phyloP scores from a whole-genome alignment of 2,329 filamentous ascomycete genomes.

The Cryphonectria parasitica region DNA sequence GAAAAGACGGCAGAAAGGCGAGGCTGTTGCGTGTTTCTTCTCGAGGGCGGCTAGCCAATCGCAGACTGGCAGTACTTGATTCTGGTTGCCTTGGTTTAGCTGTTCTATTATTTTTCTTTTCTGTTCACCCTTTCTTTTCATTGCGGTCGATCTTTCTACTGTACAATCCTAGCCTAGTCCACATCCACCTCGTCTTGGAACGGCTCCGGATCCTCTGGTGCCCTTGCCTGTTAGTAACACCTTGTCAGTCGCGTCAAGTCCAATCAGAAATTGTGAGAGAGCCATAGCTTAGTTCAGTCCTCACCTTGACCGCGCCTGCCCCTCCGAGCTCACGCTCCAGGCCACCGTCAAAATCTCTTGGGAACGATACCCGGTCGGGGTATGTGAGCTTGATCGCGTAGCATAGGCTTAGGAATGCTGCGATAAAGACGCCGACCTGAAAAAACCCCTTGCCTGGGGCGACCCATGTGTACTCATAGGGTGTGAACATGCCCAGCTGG shows the following conservation, averaged over 20 bases:
- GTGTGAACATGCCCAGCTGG: conserved; percentile 84
- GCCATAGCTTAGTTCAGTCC: conserved; percentile 39
- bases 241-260: conserved; percentile 20
- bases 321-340: conserved; percentile 78
- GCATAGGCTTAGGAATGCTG: conserved; percentile 64
- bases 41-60: neutral
- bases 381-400: conserved; percentile 72
- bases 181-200: conserved; percentile 40
- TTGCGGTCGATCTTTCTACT: neutral
- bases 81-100: neutral
- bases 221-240: conserved; percentile 51
- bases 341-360: conserved; percentile 73
- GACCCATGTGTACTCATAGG: conserved; percentile 85
- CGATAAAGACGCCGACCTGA: conserved; percentile 71
- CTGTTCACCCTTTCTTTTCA: neutral
- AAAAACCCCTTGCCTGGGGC: conserved; percentile 70
- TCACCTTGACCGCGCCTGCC: conserved; percentile 65
- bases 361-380: conserved; percentile 71
- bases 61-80: neutral
- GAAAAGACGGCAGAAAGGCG: neutral
- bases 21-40: neutral
- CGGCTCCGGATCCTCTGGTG: conserved; percentile 58
- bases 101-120: neutral
- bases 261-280: neutral
- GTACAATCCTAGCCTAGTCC: conserved; percentile 34